Evolutionary conservation across 768 basidiomycete species (phyloP).

Genomic region (Chlorophyllum brunneum): DNA sequence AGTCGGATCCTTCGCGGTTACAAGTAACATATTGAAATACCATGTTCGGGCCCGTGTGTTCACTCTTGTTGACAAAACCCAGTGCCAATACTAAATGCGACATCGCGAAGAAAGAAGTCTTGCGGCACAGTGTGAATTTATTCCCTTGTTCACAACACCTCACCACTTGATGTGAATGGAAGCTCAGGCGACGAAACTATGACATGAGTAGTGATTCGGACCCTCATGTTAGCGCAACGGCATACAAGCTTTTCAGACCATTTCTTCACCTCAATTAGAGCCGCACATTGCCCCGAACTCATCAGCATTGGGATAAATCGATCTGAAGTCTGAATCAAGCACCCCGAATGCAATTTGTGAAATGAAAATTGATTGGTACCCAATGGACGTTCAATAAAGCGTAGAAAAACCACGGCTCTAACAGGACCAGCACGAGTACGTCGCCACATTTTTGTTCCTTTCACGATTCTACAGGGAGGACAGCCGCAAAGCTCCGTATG

Average conservation of each 20-base stretch:
- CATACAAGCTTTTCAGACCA: too few relatives aligned
- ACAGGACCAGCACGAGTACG: too few relatives aligned
- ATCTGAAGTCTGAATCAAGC: background rate
- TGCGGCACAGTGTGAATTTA: background rate
- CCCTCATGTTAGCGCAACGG: background rate
- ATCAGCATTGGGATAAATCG: too few relatives aligned
- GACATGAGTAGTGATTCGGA: background rate
- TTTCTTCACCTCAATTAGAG: too few relatives aligned
- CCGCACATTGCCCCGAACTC: too few relatives aligned
- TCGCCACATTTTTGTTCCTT: background rate
- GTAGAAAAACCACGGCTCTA: constrained; percentile 9
- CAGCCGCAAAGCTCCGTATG: constrained; percentile 1
- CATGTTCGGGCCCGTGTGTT: background rate
- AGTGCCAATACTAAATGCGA: background rate
- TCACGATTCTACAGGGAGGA: constrained; percentile 1
- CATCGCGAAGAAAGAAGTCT: constrained; percentile 1
- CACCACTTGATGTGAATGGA: constrained; percentile 13
- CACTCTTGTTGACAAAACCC: background rate
- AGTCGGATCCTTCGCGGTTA: too few relatives aligned
- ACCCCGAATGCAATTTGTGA: background rate
- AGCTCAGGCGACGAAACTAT: background rate
- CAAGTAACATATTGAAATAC: too few relatives aligned
- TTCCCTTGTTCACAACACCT: background rate
- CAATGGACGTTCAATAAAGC: background rate
- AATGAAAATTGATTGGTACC: background rate